phyloP scores from a whole-genome alignment of 2,329 filamentous ascomycete species.

The Emydomyces testavorans region DNA sequence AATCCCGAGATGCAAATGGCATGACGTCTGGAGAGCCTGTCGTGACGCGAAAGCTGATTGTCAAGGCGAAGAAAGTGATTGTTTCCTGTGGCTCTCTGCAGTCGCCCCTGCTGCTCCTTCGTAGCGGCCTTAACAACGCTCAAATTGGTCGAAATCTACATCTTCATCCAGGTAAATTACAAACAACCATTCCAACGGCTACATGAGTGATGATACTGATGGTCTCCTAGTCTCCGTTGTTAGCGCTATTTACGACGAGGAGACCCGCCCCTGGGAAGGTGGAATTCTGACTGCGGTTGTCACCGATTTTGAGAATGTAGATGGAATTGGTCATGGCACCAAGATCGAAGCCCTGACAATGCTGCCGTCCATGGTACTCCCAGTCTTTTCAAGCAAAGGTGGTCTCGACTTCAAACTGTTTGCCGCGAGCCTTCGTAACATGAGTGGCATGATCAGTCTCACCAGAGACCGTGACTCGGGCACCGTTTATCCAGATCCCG shows the following conservation, averaged over 20 bases:
- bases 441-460: conserved; percentile 61
- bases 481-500: conserved; percentile 59
- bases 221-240: conserved; percentile 27
- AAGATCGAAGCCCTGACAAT: conserved; percentile 71
- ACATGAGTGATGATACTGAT: conserved; percentile 10
- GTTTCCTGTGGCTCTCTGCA: conserved; percentile 66
- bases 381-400: conserved; percentile 53
- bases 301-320: conserved; percentile 66
- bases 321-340: conserved; percentile 65
- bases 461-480: conserved; percentile 66
- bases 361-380: conserved; percentile 56
- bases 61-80: conserved; percentile 71
- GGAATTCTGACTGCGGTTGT: conserved; percentile 70
- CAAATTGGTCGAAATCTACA: conserved; percentile 75
- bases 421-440: conserved; percentile 55
- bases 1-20: conserved; percentile 54
- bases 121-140: conserved; percentile 67
- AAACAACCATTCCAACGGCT: conserved; percentile 24
- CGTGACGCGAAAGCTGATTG: conserved; percentile 50
- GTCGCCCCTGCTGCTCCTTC: conserved; percentile 62
- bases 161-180: conserved; percentile 59
- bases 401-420: conserved; percentile 63
- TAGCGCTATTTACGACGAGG: conserved; percentile 55
- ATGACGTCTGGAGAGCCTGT: conserved; percentile 43
- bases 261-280: conserved; percentile 62